Evolutionary conservation across 371 early-diverging fungal genomes (phyloP), one percentile per base, ranked within the genome.

Genomic region (Choanephora cucurbitarum): DNA sequence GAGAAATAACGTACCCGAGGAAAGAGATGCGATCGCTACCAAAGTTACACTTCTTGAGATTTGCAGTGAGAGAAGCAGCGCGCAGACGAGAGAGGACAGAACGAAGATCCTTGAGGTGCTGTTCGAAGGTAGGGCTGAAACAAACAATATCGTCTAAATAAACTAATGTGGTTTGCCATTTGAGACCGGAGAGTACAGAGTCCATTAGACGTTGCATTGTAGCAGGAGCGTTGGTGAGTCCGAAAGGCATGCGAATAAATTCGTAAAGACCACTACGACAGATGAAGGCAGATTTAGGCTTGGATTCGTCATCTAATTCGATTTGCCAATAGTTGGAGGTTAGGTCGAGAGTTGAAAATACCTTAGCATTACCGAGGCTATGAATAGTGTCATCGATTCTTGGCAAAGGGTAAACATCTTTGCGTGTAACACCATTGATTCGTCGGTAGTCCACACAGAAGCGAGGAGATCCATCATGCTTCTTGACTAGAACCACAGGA

Each of bases 31-130:
- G 41, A 1, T 55, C 17, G 0, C 28, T 34, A 42, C 22, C 40
- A 57, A 83, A 83, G 4, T 61, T 34, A 44, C 76, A 80, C 53
- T 84, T 84, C 33, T 45, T 40, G 13, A 64, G 62, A 14, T 70
- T 67, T 28, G 37, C 52, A 28, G 41, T 70, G n/a, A 82, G 56
- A 0, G 49, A 9, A 21, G 75, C 44, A 1, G 57, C 22, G 0
- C 32, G 44, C 1, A 82, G 69, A 6, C 45, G 47, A 9, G 53
- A 1, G 0, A 83, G 60, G 9, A 80, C 52, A 13, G 19, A 6
- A 0, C 31, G 18, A 4, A 58, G 18, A 14, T 58, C 52, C 9
- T 44, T 17, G 1, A 58, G 11, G 24, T 52, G 51, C 31, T 58
- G 46, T 17, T 58, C 39, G 13, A 54, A 44, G 7, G 32, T 11